These are phyloP conservation scores for Sphaerulina musiva DNA, from an alignment of 2,329 filamentous ascomycete genomes.

Conservation along the genomic window DNA sequence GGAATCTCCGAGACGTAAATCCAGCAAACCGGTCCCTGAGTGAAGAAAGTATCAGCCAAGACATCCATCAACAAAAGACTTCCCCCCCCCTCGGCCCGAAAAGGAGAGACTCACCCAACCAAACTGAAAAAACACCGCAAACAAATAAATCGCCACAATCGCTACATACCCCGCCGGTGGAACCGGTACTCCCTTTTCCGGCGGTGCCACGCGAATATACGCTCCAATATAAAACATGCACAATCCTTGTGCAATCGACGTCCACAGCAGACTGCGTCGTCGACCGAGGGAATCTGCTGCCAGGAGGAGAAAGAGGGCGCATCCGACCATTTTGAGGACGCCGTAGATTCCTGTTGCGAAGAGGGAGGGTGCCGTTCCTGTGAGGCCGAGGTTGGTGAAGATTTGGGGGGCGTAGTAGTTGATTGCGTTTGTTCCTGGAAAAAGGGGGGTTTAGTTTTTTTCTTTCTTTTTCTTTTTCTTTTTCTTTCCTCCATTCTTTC, in stretches of 20 bases:
- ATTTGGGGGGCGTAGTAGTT: constrained; percentile 61
- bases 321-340: constrained; percentile 61
- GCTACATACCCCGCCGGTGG: constrained; percentile 63
- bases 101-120: constrained; percentile 41
- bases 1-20: constrained; percentile 64
- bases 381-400: constrained; percentile 59
- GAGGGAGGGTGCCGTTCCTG: constrained; percentile 51
- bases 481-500: constrained; percentile 39
- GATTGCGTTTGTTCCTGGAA: constrained; percentile 45
- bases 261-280: constrained; percentile 47
- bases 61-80: no score
- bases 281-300: constrained; percentile 64
- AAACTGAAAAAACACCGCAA: constrained; percentile 61
- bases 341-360: constrained; percentile 71
- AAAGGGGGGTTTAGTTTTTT: no score
- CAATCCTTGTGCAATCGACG: constrained; percentile 47
- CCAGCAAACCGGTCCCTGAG: constrained; percentile 63
- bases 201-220: constrained; percentile 59
- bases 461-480: neutral
- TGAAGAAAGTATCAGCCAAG: no score
- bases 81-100: no score
- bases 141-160: constrained; percentile 65
- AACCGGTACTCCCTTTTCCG: constrained; percentile 48
- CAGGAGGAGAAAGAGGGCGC: constrained; percentile 61
- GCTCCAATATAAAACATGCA: constrained; percentile 67